Evolutionary conservation across 495 filamentous ascomycete species (phyloP), one percentile per base, ranked within the genome.

Genomic region (Hypomontagnella submonticulosa): DNA sequence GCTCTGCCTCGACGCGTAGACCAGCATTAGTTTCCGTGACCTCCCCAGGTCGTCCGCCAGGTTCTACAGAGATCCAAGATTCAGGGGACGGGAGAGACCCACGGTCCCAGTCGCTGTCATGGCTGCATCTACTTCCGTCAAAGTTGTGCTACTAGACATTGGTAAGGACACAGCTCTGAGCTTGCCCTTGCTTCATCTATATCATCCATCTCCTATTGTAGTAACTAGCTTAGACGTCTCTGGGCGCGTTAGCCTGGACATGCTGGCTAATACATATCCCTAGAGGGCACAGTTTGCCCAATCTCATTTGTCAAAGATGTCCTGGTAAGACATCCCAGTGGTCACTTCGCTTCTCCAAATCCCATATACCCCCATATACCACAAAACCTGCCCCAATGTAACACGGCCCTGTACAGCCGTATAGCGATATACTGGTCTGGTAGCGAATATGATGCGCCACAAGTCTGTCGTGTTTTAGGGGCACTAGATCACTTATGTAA

Each of bases 241-340:
- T 57, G 46, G 63, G 52, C 66, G 72, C 70, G 74, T 74, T 72
- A 69, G 67, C 71, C 68, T 63, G 65, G 64, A 50, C 50, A 54
- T 68, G 61, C 65, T 75, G 64, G 75, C 79, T 81, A 79, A 82
- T 76, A 71, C 61, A 60, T 72, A 58, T 66, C 50, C 38, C 57
- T 73, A 90, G 88, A 90, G 79, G 88, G 88, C 61, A 90, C 88
- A 19, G 84, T 90, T 52, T 89, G 86, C 69, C 85, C 85, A 69
- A 89, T 90, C 67, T 86, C 84, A 69, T 90, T 90, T 73, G 88
- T 90, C 75, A 89, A 89, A 75, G 85, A 89, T 66, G 83, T 85
- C 58, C 76, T 90, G 75, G 87, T 90, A 81, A 83, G 87, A 70
- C 70, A 63, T 65, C 18, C 64, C 41, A 40, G 13, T 55, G 47